phyloP scores from a whole-genome alignment of 2,329 filamentous ascomycete species.

The Phyllosticta citrichinensis region DNA sequence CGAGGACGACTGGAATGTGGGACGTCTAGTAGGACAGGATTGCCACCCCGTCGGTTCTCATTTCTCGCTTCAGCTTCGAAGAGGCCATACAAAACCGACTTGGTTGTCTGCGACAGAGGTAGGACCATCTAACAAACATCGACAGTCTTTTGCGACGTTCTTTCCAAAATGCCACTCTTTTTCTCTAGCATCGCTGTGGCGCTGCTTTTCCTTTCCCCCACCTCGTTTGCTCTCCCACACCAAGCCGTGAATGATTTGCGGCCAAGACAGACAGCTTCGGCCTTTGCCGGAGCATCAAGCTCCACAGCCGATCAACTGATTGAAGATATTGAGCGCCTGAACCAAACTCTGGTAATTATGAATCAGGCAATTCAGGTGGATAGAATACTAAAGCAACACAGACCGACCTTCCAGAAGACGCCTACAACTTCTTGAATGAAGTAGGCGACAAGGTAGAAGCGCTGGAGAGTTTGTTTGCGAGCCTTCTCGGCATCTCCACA shows the following conservation, averaged over 20 bases:
- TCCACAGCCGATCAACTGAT: conserved; percentile 4
- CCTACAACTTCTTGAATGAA: conserved; percentile 5
- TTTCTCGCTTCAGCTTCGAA: background rate
- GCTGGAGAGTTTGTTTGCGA: conserved; percentile 4
- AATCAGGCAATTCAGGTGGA: background rate
- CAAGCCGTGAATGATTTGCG: background rate
- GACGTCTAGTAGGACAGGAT: background rate
- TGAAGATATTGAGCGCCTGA: conserved; percentile 5
- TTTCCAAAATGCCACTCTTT: background rate
- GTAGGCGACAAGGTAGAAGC: conserved; percentile 1
- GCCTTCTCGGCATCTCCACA: background rate
- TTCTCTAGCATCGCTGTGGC: background rate
- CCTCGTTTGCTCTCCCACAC: background rate
- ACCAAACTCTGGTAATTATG: background rate
- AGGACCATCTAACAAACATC: background rate
- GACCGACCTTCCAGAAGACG: conserved; percentile 3
- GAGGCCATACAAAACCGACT: background rate
- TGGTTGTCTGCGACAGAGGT: background rate
- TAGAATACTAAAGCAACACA: background rate
- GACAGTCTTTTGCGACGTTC: background rate
- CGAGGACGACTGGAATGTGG: background rate
- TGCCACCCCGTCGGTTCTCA: background rate
- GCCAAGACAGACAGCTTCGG: conserved; percentile 3
- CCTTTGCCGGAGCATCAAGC: conserved; percentile 5
- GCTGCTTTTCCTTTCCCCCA: background rate